Percentiles rank a stretch among this genome's conserved stretches.
These are phyloP conservation scores for Leccinum aurantiacum DNA, from an alignment of 768 basidiomycete species.

Conservation along the genomic window DNA sequence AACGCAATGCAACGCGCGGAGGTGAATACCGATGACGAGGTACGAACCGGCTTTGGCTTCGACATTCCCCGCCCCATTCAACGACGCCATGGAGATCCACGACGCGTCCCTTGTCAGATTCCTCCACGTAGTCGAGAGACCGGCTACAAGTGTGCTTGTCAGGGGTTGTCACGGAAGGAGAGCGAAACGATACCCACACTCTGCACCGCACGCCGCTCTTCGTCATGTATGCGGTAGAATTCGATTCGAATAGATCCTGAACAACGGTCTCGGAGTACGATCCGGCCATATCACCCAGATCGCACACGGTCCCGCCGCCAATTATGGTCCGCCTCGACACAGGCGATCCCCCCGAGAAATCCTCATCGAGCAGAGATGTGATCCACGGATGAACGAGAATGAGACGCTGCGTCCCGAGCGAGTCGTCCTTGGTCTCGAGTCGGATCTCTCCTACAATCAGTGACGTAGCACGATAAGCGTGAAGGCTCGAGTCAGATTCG, in stretches of 20 bases:
- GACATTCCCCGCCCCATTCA: neutral
- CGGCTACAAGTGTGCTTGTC: constrained; percentile 4
- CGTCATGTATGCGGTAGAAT: neutral
- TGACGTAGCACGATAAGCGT: too few species aligned
- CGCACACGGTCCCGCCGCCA: neutral
- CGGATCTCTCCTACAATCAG: too few species aligned
- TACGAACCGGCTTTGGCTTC: constrained; percentile 12
- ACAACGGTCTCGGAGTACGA: neutral
- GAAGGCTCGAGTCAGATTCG: too few species aligned
- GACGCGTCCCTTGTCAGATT: neutral
- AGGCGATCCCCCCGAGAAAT: neutral
- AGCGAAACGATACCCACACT: constrained; percentile 2
- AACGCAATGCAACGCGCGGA: too few species aligned
- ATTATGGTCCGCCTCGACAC: neutral
- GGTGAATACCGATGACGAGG: neutral
- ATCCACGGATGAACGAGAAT: too few species aligned
- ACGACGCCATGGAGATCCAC: constrained; percentile 10
- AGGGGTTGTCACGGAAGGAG: neutral
- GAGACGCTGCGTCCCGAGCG: too few species aligned
- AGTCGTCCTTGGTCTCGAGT: too few species aligned
- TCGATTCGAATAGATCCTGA: neutral
- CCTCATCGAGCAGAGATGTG: too few species aligned
- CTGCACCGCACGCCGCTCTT: neutral
- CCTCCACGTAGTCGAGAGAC: constrained; percentile 8
- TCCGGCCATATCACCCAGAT: neutral